These are phyloP conservation scores for Thermoascus crustaceus DNA, from an alignment of 2,329 filamentous ascomycete species.

Conservation along the genomic window DNA sequence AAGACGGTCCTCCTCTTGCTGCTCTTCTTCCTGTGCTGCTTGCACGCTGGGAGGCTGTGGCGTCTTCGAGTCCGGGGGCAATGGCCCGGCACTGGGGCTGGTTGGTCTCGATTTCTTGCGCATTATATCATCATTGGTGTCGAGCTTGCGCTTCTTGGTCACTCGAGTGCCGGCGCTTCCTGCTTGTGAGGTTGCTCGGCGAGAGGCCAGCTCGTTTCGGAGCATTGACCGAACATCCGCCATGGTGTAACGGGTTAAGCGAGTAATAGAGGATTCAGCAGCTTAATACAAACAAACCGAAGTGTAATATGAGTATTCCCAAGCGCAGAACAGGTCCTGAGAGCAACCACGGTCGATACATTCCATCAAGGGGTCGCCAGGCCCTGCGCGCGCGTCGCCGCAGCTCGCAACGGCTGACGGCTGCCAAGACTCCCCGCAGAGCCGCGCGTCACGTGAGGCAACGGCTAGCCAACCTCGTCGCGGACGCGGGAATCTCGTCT, in stretches of 20 bases:
- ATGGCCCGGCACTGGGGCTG: constrained; percentile 23
- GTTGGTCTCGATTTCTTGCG: constrained; percentile 39
- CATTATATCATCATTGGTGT: constrained; percentile 30
- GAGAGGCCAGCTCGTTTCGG: constrained; percentile 65
- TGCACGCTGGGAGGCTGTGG: constrained; percentile 16
- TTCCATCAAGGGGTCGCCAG: neutral
- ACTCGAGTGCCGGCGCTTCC: constrained; percentile 26
- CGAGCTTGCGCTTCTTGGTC: constrained; percentile 50
- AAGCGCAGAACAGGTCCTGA: neutral
- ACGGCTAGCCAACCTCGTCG: constrained; percentile 5
- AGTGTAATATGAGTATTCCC: neutral
- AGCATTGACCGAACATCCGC: constrained; percentile 72
- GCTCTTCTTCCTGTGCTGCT: constrained; percentile 16
- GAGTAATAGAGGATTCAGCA: neutral
- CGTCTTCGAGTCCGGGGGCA: constrained; percentile 23
- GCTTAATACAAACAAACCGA: neutral
- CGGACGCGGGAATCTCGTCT: constrained; percentile 7
- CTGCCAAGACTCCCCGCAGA: constrained; percentile 16
- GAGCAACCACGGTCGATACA: too few species aligned
- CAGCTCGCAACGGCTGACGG: constrained; percentile 9
- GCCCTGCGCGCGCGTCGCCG: neutral
- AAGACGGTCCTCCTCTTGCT: constrained; percentile 18
- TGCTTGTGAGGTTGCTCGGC: constrained; percentile 58
- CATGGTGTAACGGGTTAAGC: constrained; percentile 41
- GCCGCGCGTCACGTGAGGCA: constrained; percentile 8